These are phyloP conservation scores for Trichoderma erinaceum DNA, from an alignment of 495 filamentous ascomycete genomes.

Conservation along the genomic window DNA sequence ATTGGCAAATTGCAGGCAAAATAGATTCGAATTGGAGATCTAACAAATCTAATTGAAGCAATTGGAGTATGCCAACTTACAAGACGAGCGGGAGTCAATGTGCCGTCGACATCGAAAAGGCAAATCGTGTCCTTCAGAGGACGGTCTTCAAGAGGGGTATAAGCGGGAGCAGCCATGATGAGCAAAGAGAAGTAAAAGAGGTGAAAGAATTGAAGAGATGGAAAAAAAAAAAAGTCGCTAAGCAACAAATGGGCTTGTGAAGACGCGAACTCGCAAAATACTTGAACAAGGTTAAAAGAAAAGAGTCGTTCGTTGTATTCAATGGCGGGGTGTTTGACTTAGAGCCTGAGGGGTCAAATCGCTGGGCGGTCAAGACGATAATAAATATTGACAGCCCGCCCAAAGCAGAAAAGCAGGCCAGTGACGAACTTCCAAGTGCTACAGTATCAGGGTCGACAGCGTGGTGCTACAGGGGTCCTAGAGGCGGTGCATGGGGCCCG, in stretches of 20 bases:
- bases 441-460: neutral
- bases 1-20: neutral
- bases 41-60: neutral
- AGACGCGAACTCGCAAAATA: neutral
- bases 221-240: neutral
- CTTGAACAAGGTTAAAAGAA: neutral
- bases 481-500: neutral
- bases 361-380: slow-evolving; percentile 6
- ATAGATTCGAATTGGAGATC: neutral
- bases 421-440: neutral
- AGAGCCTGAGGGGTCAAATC: slow-evolving; percentile 4
- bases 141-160: slow-evolving; percentile 72
- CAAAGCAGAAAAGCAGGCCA: neutral
- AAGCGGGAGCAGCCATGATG: slow-evolving; percentile 53
- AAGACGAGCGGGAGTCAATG: slow-evolving; percentile 69
- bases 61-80: slow-evolving; percentile 41
- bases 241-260: neutral
- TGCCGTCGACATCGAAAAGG: slow-evolving; percentile 91
- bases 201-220: neutral
- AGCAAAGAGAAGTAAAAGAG: slow-evolving; percentile 42
- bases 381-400: slow-evolving; percentile 1
- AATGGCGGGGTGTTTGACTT: neutral
- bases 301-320: neutral
- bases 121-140: slow-evolving; percentile 82
- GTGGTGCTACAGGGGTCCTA: neutral